Percentiles rank a stretch among this genome's conserved stretches.
Conservation (phyloP, 495 filamentous ascomycete genomes). For the Tirmania nivea region DNA sequence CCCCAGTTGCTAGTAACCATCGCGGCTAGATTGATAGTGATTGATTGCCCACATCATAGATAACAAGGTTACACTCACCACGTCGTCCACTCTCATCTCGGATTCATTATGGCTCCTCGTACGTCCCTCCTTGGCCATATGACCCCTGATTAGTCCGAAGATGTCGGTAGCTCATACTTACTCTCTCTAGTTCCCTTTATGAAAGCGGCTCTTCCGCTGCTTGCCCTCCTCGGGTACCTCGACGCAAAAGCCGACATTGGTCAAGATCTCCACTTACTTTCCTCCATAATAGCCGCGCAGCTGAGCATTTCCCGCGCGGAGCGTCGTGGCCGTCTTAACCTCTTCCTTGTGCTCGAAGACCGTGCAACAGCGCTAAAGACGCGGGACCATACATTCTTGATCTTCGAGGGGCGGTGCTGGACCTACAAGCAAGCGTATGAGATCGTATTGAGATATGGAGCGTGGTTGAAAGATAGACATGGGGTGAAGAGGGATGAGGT, state of each 20-base stretch:
- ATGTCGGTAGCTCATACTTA: too few relatives aligned
- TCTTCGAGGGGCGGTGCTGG: slow-evolving; percentile 55
- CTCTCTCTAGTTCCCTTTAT: too few relatives aligned
- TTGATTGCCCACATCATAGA: too few relatives aligned
- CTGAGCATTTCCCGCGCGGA: slow-evolving; percentile 26
- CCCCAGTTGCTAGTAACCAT: too few relatives aligned
- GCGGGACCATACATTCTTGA: slow-evolving; percentile 36
- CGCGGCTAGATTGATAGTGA: too few relatives aligned
- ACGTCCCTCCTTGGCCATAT: too few relatives aligned
- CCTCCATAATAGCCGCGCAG: slow-evolving; percentile 24
- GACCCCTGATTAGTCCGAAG: too few relatives aligned
- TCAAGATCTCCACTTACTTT: slow-evolving; percentile 41
- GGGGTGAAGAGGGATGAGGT: slow-evolving; percentile 54
- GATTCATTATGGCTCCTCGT: too few relatives aligned
- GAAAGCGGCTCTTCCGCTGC: slow-evolving; percentile 20
- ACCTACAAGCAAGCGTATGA: slow-evolving; percentile 68
- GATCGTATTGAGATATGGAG: slow-evolving; percentile 50
- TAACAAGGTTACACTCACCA: too few relatives aligned
- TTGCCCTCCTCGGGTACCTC: slow-evolving; percentile 53
- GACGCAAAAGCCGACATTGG: slow-evolving; percentile 48
- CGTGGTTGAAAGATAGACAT: slow-evolving; percentile 55
- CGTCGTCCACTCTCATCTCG: too few relatives aligned
- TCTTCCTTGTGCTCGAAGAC: slow-evolving; percentile 62
- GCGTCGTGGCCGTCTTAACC: slow-evolving; percentile 38
- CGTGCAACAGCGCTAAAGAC: slow-evolving; percentile 34